Evolutionary conservation across 1,284 basidiomycete species (phyloP).

Genomic region (Cutaneotrichosporon daszewskae): DNA sequence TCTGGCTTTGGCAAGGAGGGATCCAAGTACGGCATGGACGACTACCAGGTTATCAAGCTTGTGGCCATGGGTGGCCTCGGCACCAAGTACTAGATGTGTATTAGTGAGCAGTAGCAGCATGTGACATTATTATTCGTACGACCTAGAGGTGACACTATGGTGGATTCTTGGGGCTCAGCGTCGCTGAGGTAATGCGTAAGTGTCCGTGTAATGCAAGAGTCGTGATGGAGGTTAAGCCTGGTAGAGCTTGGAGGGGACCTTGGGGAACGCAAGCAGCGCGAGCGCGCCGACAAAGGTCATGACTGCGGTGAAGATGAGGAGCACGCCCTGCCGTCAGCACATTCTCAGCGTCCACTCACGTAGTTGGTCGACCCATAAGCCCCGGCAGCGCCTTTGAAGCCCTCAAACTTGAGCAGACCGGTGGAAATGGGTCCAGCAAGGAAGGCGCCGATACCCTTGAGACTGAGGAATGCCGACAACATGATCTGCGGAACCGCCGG

Average conservation of each 20-base stretch:
- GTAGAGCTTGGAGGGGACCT: too few species aligned
- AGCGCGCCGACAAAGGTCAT: constrained; percentile 12
- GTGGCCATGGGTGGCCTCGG: constrained; percentile 13
- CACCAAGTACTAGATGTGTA: constrained; percentile 9
- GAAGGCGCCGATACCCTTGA: constrained; percentile 37
- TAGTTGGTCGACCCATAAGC: constrained; percentile 28
- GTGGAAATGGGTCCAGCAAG: constrained; percentile 31
- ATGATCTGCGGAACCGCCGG: constrained; percentile 28
- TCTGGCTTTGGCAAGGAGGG: constrained; percentile 49
- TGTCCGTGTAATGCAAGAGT: too few species aligned
- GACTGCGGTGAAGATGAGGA: constrained; percentile 30
- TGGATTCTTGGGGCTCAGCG: too few species aligned
- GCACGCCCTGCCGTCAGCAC: too few species aligned
- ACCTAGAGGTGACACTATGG: too few species aligned
- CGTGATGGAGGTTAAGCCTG: too few species aligned
- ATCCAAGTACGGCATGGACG: constrained; percentile 45
- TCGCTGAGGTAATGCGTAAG: too few species aligned
- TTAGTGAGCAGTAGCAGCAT: neutral
- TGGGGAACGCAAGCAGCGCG: constrained; percentile 3
- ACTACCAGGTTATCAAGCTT: constrained; percentile 30
- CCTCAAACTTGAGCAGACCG: constrained; percentile 18
- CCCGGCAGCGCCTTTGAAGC: constrained; percentile 16
- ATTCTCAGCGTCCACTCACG: constrained; percentile 8
- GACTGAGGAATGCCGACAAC: constrained; percentile 38
- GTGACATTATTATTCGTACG: neutral